Conservation (phyloP, 495 filamentous ascomycete genomes). For the Oleoguttula mirabilis region DNA sequence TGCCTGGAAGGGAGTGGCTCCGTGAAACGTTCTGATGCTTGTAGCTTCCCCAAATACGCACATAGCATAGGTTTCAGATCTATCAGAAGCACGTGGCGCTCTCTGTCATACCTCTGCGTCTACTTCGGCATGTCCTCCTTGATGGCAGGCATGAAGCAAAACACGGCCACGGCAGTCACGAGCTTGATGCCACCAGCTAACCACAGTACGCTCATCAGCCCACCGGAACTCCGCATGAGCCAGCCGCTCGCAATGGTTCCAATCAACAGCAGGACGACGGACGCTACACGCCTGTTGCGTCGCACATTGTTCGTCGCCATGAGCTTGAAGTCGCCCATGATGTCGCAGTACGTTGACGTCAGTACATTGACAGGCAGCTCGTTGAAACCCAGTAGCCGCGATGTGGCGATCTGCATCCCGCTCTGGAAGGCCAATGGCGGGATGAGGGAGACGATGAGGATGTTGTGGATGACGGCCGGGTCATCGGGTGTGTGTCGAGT, state of each 20-base stretch:
- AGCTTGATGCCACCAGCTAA: constrained; percentile 47
- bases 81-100: too few species aligned
- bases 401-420: constrained; percentile 56
- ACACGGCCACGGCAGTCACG: constrained; percentile 28
- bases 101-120: too few species aligned
- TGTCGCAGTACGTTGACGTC: constrained; percentile 47
- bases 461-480: constrained; percentile 20
- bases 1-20: too few species aligned
- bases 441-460: constrained; percentile 43
- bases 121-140: too few species aligned
- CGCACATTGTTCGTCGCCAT: constrained; percentile 50
- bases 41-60: too few species aligned
- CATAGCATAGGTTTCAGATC: too few species aligned
- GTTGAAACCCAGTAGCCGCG: constrained; percentile 48
- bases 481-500: not conserved
- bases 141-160: constrained; percentile 12
- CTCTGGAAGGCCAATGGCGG: constrained; percentile 59
- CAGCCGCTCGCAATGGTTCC: constrained; percentile 55
- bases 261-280: constrained; percentile 43
- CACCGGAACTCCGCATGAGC: constrained; percentile 44
- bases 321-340: constrained; percentile 52
- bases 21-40: too few species aligned
- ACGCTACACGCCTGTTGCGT: constrained; percentile 48
- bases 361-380: constrained; percentile 65
- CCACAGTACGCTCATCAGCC: constrained; percentile 47